These are phyloP conservation scores for Boletellus ananiceps DNA, from an alignment of 768 basidiomycete species.

Conservation along the genomic window DNA sequence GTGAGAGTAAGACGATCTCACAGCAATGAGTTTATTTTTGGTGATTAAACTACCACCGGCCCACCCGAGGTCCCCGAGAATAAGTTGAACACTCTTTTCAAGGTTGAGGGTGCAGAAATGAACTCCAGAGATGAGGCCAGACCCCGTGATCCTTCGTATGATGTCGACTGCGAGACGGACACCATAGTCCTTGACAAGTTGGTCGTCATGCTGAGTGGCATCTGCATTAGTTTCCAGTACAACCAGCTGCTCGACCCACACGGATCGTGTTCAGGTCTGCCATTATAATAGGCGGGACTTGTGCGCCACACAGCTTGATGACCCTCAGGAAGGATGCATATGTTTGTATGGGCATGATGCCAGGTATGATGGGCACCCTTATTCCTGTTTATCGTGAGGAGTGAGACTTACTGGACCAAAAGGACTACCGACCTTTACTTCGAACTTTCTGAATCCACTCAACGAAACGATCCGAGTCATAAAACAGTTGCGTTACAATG, in stretches of 20 bases:
- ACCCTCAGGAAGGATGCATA: conserved; percentile 90
- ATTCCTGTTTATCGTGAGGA: conserved; percentile 57
- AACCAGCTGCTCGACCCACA: conserved; percentile 39
- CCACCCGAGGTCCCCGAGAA: conserved; percentile 81
- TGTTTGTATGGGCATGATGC: conserved; percentile 97
- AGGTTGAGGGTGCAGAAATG: conserved; percentile 97
- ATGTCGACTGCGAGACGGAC: conserved; percentile 78
- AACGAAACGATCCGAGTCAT: conserved; percentile 87
- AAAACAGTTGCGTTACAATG: conserved; percentile 95
- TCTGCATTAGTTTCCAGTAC: neutral
- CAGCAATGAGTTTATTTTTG: conserved; percentile 67
- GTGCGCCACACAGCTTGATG: conserved; percentile 81
- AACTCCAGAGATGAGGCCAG: conserved; percentile 64
- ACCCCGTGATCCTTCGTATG: conserved; percentile 54
- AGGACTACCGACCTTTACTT: conserved; percentile 50
- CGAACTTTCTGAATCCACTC: conserved; percentile 73
- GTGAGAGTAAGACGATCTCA: conserved; percentile 29
- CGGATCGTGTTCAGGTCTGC: conserved; percentile 68
- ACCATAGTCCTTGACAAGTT: conserved; percentile 93
- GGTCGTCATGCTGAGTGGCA: conserved; percentile 76
- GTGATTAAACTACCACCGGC: conserved; percentile 38
- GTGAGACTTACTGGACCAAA: neutral
- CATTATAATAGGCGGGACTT: conserved; percentile 65
- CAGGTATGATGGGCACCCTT: conserved; percentile 84
- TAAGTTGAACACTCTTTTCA: conserved; percentile 87